Base-by-base conservation (phyloP, 352 stramenopile genomes). In the Phytophthora tentaculata region DNA sequence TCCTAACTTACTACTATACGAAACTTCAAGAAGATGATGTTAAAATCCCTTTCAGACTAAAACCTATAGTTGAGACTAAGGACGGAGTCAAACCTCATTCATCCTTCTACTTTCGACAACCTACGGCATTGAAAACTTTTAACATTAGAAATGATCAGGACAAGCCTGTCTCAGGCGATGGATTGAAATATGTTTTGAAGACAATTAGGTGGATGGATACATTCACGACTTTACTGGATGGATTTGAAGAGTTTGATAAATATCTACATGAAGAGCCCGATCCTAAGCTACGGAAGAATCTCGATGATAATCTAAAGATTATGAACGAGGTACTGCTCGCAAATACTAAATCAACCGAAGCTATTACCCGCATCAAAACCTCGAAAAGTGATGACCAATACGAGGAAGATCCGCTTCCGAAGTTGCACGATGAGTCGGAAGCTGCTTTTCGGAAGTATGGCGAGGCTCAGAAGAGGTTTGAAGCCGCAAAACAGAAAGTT, bases 131-230 rank as follows among this genome's bases (percentile, higher is more conserved):
- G 28, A 32, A 32, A 32, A 32, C 28, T 32, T 32, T 32, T 32
- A 9, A 32, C 28, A 32, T 32, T 32, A 9, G 28, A 32, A 32
- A 32, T 32, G n/a, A n/a, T n/a, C n/a, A n/a, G n/a, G n/a, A n/a
- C n/a, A n/a, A n/a, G n/a, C n/a, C n/a, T n/a, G n/a, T n/a, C n/a
- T n/a, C n/a, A n/a, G n/a, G n/a, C n/a, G n/a, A 32, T 9, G 28
- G 28, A 39, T n/a, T n/a, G n/a, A 39, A 39, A 39, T 3, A 39
- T 14, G 32, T 9, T 39, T 14, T 58, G 52, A 49, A 62, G 23
- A 49, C 17, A 1, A 69, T 69, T 26, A 23, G 23, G 41, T 69
- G 61, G 61, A 62, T 69, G 52, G 45, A 62, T 23, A 63, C 61
- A 32, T 69, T 69, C 14, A 58, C 16, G 23, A 20, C 12, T 6